phyloP scores from a whole-genome alignment of 441 rosid species.

The Arabidopsis hybrid region DNA sequence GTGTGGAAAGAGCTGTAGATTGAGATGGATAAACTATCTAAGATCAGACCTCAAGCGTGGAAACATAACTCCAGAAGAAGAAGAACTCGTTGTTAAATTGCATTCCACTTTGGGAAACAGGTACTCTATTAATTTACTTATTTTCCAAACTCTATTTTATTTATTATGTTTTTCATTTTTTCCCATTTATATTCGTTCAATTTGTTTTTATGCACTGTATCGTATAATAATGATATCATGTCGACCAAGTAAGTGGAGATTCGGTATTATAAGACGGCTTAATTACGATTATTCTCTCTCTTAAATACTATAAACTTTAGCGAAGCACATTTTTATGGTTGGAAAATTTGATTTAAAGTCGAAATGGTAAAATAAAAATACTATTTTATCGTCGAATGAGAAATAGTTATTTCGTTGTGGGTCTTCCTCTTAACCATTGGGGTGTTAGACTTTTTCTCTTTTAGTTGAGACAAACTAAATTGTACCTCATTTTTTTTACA shows the following conservation, averaged over 20 bases:
- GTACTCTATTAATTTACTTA: constrained; percentile 37
- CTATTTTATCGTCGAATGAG: not conserved
- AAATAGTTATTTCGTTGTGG: not conserved
- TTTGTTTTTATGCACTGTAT: not conserved
- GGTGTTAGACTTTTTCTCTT: constrained; percentile 17
- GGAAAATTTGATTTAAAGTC: not conserved
- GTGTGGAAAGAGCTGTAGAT: constrained; percentile 91
- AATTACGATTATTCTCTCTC: not conserved
- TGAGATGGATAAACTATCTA: constrained; percentile 87
- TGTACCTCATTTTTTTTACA: constrained; percentile 5
- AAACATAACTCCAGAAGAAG: constrained; percentile 65
- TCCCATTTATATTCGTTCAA: not conserved
- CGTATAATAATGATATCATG: not conserved
- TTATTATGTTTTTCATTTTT: not conserved
- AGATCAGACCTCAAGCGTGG: constrained; percentile 80
- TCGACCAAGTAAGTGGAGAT: constrained; percentile 12
- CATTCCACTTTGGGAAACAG: constrained; percentile 78
- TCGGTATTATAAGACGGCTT: not conserved
- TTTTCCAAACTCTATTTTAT: not conserved
- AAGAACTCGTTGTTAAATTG: constrained; percentile 61
- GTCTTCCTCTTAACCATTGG: not conserved
- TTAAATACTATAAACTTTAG: too few relatives aligned
- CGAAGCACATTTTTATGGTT: not conserved
- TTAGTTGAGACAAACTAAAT: constrained; percentile 29
- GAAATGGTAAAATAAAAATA: constrained; percentile 4